Evolutionary conservation across 2,329 filamentous ascomycete species (phyloP), one percentile per base, ranked within the genome.

Genomic region (Phyllachora maydis): DNA sequence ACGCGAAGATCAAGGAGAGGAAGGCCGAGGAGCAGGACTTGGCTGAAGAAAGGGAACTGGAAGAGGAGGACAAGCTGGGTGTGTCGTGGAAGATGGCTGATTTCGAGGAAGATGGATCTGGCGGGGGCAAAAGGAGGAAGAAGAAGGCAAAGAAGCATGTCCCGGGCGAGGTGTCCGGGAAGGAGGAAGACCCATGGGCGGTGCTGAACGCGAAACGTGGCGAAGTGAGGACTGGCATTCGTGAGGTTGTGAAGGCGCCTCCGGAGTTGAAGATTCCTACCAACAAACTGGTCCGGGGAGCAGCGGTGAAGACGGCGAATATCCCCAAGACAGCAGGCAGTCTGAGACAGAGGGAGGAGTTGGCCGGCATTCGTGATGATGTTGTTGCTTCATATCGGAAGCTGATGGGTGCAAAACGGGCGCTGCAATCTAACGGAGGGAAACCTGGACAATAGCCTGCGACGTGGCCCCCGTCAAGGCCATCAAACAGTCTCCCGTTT

Each of bases 381-480:
- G 67, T 83, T n/a, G 68, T 85, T 27, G 71, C 76, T 33, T 58
- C 65, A 20, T 85, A 85, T 43, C 54, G 77, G 30, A 60, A 60
- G 33, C 53, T 78, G 52, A 79, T 81, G 68, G 57, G 56, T 18
- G 53, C 53, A 29, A 60, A 47, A 37, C 49, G 56, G 26, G 31
- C 35, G 15, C 11, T 7, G n/a, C n/a, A n/a, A n/a, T n/a, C n/a
- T n/a, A n/a, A n/a, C n/a, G n/a, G n/a, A n/a, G n/a, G n/a, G n/a
- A n/a, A n/a, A n/a, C n/a, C n/a, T n/a, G n/a, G n/a, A n/a, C n/a
- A n/a, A n/a, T n/a, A n/a, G n/a, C n/a, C n/a, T n/a, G n/a, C n/a
- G n/a, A n/a, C n/a, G n/a, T n/a, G n/a, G n/a, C n/a, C n/a, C n/a
- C n/a, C n/a, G n/a, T n/a, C n/a, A n/a, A n/a, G n/a, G n/a, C n/a